Conservation (phyloP, 331 rosid species). For the Acacia concinna region DNA sequence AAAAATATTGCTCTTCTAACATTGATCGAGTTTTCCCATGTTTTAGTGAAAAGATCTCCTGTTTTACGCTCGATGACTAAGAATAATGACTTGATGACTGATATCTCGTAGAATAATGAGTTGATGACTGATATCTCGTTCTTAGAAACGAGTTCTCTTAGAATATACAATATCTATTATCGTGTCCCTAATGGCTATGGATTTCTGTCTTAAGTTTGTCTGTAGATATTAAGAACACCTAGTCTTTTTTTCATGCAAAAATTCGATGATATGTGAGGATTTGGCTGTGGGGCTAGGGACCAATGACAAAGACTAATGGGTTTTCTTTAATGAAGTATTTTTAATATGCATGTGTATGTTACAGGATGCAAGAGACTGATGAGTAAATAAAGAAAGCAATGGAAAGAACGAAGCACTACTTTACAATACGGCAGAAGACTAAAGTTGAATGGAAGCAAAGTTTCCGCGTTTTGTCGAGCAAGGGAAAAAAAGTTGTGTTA, state of each 20-base stretch:
- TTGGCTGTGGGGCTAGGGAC: background rate
- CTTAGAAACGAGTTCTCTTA: background rate
- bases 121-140: background rate
- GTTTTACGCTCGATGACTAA: background rate
- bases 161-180: background rate
- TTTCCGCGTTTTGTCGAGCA: conserved; percentile 9
- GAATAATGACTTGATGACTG: too few relatives aligned
- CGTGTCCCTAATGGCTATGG: background rate
- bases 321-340: background rate
- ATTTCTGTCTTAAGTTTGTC: background rate
- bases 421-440: background rate
- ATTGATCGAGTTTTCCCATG: background rate
- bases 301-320: background rate
- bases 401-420: conserved; percentile 32
- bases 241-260: background rate
- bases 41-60: background rate
- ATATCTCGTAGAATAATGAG: background rate
- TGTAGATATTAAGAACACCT: background rate
- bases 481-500: background rate
- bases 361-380: conserved; percentile 37
- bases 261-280: conserved; percentile 1
- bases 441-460: conserved; percentile 15
- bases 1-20: too few relatives aligned
- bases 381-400: conserved; percentile 46
- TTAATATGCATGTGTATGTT: background rate